Evolutionary conservation across 306 rosid species (phyloP).

Genomic region (Vigna hirtella): DNA sequence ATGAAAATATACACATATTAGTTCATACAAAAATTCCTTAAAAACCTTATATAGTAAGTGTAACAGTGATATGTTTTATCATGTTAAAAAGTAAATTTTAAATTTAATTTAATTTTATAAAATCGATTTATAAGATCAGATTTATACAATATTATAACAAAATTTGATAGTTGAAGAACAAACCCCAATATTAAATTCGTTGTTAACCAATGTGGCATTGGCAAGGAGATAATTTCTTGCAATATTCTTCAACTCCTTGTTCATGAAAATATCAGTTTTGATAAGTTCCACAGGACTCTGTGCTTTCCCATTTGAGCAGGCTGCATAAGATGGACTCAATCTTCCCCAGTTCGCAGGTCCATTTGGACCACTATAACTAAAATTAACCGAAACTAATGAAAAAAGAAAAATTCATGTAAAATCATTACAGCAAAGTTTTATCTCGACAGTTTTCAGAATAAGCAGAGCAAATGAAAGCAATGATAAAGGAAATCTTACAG

Average conservation of each 20-base stretch:
- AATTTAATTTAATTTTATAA: no score
- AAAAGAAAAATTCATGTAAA: not conserved
- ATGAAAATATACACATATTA: not conserved
- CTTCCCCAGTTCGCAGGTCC: slow-evolving; percentile 84
- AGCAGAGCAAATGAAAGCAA: slow-evolving; percentile 1
- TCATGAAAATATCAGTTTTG: slow-evolving; percentile 11
- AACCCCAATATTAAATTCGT: slow-evolving; percentile 80
- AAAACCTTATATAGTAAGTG: not conserved
- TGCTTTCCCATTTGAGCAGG: slow-evolving; percentile 66
- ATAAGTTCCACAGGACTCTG: slow-evolving; percentile 76
- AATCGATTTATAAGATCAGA: no score
- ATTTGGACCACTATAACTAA: slow-evolving; percentile 59
- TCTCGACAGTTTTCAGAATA: not conserved
- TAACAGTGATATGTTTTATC: no score
- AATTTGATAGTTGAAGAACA: slow-evolving; percentile 31
- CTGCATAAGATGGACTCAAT: slow-evolving; percentile 55
- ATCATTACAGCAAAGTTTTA: not conserved
- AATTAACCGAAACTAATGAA: slow-evolving; percentile 32
- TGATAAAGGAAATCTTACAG: slow-evolving; percentile 39
- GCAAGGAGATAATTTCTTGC: slow-evolving; percentile 51
- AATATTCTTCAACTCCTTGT: slow-evolving; percentile 49
- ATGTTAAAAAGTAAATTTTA: no score
- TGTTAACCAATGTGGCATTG: slow-evolving; percentile 72
- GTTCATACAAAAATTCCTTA: not conserved
- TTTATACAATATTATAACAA: no score